Conservation (phyloP, 2,329 filamentous ascomycete genomes). For the Fusarium protoensiforme region DNA sequence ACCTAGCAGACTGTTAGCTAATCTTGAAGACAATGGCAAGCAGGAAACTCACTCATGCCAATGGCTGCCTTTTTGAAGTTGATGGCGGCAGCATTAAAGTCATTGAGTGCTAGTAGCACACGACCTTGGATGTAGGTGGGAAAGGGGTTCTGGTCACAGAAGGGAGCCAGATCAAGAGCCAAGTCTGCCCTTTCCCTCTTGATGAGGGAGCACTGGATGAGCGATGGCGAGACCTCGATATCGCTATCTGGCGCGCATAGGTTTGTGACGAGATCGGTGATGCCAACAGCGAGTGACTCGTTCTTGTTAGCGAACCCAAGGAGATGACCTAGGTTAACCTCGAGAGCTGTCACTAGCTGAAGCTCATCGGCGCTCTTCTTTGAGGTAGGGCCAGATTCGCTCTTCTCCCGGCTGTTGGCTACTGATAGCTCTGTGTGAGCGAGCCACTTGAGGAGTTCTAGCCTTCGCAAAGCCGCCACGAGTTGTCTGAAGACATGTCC, state of each 20-base stretch:
- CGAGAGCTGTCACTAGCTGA: constrained; percentile 67
- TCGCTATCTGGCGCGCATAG: constrained; percentile 73
- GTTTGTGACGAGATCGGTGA: constrained; percentile 75
- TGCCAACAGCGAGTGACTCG: constrained; percentile 65
- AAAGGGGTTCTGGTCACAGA: constrained; percentile 68
- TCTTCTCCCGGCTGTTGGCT: constrained; percentile 55
- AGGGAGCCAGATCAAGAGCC: constrained; percentile 66
- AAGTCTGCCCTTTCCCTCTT: constrained; percentile 70
- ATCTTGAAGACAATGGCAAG: background rate
- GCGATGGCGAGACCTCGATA: constrained; percentile 69
- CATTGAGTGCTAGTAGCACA: constrained; percentile 77
- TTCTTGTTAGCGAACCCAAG: constrained; percentile 67
- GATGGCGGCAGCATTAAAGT: constrained; percentile 77
- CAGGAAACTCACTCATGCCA: constrained; percentile 75
- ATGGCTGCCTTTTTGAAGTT: constrained; percentile 87
- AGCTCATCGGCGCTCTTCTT: constrained; percentile 59
- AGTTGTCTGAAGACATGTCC: constrained; percentile 76
- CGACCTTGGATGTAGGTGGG: constrained; percentile 88
- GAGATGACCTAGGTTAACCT: constrained; percentile 71
- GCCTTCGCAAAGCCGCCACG: constrained; percentile 75
- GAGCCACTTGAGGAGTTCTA: constrained; percentile 80
- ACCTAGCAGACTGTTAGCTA: constrained; percentile 52
- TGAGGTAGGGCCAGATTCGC: constrained; percentile 44
- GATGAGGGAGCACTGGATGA: constrained; percentile 72
- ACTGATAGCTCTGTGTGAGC: constrained; percentile 67